Evolutionary conservation across 2,329 filamentous ascomycete species (phyloP).

Genomic region (Pyrenochaeta sp.): DNA sequence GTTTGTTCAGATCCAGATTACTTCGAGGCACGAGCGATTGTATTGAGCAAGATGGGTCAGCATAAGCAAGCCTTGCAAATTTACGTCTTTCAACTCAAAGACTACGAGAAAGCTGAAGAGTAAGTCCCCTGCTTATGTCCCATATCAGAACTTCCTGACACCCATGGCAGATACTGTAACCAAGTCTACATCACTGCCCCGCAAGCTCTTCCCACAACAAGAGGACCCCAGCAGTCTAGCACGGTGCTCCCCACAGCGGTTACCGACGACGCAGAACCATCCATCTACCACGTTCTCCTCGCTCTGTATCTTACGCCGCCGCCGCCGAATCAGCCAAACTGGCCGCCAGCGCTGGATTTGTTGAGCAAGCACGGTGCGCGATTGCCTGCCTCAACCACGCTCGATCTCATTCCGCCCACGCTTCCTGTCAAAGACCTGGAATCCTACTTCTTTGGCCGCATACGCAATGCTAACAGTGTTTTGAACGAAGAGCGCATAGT

Average conservation of each 20-base stretch:
- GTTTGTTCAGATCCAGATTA: slow-evolving; percentile 74
- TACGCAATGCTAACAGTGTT: slow-evolving; percentile 82
- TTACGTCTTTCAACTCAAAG: slow-evolving; percentile 92
- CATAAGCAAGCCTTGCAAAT: slow-evolving; percentile 97
- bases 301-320: slow-evolving; percentile 88
- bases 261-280: slow-evolving; percentile 67
- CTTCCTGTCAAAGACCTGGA: slow-evolving; percentile 82
- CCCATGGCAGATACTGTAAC: slow-evolving; percentile 77
- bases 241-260: slow-evolving; percentile 46
- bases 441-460: slow-evolving; percentile 90
- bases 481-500: slow-evolving; percentile 83
- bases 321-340: slow-evolving; percentile 73
- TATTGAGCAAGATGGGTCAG: slow-evolving; percentile 93
- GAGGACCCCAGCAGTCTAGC: slow-evolving; percentile 47
- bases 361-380: slow-evolving; percentile 93
- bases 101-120: slow-evolving; percentile 92
- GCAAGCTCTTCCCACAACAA: slow-evolving; percentile 45
- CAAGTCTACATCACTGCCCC: slow-evolving; percentile 70
- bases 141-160: not conserved
- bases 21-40: slow-evolving; percentile 87
- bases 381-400: slow-evolving; percentile 84
- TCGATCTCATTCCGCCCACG: slow-evolving; percentile 83
- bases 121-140: slow-evolving; percentile 48
- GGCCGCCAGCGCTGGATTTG: slow-evolving; percentile 81
- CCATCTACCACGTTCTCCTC: slow-evolving; percentile 91